Evolutionary conservation across 2,329 filamentous ascomycete genomes (phyloP).

Genomic region (Epicoccum nigrum): DNA sequence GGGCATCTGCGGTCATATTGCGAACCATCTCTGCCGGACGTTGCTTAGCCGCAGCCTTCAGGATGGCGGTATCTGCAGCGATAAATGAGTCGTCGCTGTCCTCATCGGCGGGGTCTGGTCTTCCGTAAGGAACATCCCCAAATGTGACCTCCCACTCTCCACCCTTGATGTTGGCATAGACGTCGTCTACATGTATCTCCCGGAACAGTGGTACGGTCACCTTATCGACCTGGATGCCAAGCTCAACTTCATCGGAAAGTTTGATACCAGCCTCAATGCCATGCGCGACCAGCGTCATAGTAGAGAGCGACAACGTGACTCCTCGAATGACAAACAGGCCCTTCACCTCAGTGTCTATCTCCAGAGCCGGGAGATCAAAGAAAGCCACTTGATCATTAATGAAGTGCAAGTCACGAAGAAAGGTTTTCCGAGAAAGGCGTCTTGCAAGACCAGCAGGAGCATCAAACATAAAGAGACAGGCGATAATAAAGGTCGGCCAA

Average conservation of each 20-base stretch:
- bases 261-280: slow-evolving; percentile 62
- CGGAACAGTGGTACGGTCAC: slow-evolving; percentile 57
- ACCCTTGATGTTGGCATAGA: slow-evolving; percentile 62
- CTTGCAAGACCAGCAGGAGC: slow-evolving; percentile 46
- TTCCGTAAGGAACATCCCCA: slow-evolving; percentile 38
- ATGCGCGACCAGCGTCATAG: slow-evolving; percentile 57
- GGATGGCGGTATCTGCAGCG: slow-evolving; percentile 53
- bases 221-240: slow-evolving; percentile 58
- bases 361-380: slow-evolving; percentile 58
- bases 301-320: slow-evolving; percentile 58
- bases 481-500: slow-evolving; percentile 51
- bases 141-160: slow-evolving; percentile 60
- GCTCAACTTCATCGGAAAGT: slow-evolving; percentile 59
- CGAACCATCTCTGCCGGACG: slow-evolving; percentile 32
- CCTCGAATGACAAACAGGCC: slow-evolving; percentile 61
- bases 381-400: slow-evolving; percentile 59
- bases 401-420: slow-evolving; percentile 56
- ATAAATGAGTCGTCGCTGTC: slow-evolving; percentile 52
- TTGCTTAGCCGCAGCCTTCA: slow-evolving; percentile 49
- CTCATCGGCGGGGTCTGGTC: slow-evolving; percentile 35
- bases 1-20: slow-evolving; percentile 49
- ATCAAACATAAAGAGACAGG: slow-evolving; percentile 57
- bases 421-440: slow-evolving; percentile 40
- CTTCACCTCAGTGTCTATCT: slow-evolving; percentile 61
- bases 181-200: slow-evolving; percentile 58